Conservation (phyloP, 495 filamentous ascomycete species). For the Penicillium silybi region DNA sequence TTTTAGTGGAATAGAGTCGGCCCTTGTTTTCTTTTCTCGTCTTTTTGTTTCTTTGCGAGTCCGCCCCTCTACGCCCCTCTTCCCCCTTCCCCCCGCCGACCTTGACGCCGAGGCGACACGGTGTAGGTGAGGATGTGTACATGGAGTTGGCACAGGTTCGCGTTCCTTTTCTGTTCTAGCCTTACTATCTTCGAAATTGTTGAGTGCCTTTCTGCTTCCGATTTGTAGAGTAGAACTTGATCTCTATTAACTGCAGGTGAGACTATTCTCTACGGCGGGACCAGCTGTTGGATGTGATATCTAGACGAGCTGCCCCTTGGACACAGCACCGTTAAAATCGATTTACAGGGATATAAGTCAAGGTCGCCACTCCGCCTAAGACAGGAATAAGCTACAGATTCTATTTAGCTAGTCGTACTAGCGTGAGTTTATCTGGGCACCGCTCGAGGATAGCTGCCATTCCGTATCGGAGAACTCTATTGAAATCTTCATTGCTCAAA, state of each 20-base stretch:
- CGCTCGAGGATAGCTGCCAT: too few species aligned
- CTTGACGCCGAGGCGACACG: constrained; percentile 5
- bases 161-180: constrained; percentile 22
- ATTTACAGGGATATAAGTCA: too few species aligned
- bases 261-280: too few species aligned
- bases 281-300: too few species aligned
- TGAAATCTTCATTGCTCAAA: constrained; percentile 9
- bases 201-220: neutral
- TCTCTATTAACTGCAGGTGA: neutral
- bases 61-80: neutral
- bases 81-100: neutral
- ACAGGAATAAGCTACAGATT: neutral
- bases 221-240: neutral
- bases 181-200: constrained; percentile 25
- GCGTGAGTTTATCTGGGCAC: too few species aligned
- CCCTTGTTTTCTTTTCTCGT: neutral
- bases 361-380: too few species aligned
- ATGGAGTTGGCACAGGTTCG: constrained; percentile 25
- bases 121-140: constrained; percentile 23
- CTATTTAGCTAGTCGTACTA: too few species aligned
- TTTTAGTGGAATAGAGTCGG: constrained; percentile 50
- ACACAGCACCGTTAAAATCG: too few species aligned
- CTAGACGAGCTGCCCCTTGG: too few species aligned
- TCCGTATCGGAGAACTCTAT: neutral
- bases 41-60: neutral